Base-by-base conservation (phyloP, 2,329 filamentous ascomycete species). In the Ophiocordyceps australis region DNA sequence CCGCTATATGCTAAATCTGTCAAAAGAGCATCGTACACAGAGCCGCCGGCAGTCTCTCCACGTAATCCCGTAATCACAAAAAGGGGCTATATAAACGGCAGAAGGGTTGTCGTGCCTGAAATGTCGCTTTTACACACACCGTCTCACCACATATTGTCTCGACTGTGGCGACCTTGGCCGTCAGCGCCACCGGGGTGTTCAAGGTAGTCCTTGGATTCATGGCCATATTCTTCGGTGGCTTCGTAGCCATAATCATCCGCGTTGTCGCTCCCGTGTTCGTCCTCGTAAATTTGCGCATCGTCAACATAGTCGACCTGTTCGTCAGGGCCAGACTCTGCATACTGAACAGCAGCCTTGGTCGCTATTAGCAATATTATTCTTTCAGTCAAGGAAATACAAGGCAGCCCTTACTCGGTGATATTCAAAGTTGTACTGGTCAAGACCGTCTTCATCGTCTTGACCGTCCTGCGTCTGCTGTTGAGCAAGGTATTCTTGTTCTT, bases 391-490 rank as follows among this genome's bases (percentile, higher is more conserved):
- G n/a, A n/a, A n/a, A n/a, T n/a, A n/a, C n/a, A n/a, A n/a, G n/a
- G n/a, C n/a, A n/a, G n/a, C 17, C 10, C 59, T 50, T 41, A 64
- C 59, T 35, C 59, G 45, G 35, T 63, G 59, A 37, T 65, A 65
- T 35, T 65, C 58, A 38, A 57, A 64, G 36, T 62, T 57, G 37
- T 64, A 65, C 28, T 54, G 57, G 33, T 61, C 58, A 31, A 60
- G 52, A 32, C 54, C 52, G 32, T 61, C 52, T 27, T 59, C 52
- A 26, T 45, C 46, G 21, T 59, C 56, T 32, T 59, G 54, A n/a
- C 43, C 52, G 30, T 42, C 42, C 46, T 57, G 41, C 49, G 50
- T 37, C 43, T 55, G 47, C 32, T 59, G 57, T 33, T 59, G 56
- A 25, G 57, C 50, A 31, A 57, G 33, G 30, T 60, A 57, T 34